Conservation (phyloP, 257 asterid species). For the Solanum gandarillasii region DNA sequence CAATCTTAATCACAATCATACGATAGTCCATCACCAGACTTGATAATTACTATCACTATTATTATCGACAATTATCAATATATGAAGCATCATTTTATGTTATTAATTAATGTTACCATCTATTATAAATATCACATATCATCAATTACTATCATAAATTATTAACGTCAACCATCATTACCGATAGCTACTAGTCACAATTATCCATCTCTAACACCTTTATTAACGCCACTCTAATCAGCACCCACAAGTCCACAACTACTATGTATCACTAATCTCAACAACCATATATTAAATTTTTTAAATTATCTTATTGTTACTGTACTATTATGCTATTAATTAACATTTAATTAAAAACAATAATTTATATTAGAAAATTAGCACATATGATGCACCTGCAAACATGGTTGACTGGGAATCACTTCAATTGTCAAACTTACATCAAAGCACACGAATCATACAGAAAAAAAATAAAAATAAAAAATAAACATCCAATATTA, state of each 20-base stretch:
- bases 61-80: too few species aligned
- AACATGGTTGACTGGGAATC: background rate
- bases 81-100: too few species aligned
- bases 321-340: background rate
- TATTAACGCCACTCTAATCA: background rate
- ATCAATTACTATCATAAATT: too few species aligned
- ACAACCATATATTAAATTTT: background rate
- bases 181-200: background rate
- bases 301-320: too few species aligned
- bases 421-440: background rate
- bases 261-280: background rate
- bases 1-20: background rate
- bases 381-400: slow-evolving; percentile 20
- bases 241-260: background rate
- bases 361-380: slow-evolving; percentile 8
- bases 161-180: too few species aligned
- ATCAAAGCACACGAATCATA: background rate
- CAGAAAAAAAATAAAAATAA: background rate
- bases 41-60: background rate
- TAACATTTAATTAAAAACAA: background rate
- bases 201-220: background rate
- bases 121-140: too few species aligned
- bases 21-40: accelerated
- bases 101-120: too few species aligned
- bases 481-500: background rate